A percentile compares a stretch with the other conserved stretches of the same genome.
Conservation (phyloP, 2,329 filamentous ascomycete genomes). For the Colletotrichum karsti region DNA sequence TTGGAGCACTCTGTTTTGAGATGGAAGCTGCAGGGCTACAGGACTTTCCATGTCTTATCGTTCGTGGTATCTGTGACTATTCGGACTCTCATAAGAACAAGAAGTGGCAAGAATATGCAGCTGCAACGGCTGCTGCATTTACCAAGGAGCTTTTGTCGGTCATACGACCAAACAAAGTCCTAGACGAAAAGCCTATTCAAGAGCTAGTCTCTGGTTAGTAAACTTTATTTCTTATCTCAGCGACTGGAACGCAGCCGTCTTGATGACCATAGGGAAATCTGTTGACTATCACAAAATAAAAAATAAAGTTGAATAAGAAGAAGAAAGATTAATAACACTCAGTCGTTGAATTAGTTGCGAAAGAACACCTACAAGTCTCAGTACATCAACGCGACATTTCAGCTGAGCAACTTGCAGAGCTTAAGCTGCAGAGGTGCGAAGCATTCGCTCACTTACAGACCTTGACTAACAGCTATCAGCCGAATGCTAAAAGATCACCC, state of each 20-base stretch:
- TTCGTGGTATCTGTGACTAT: slow-evolving; percentile 42
- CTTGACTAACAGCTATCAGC: background rate
- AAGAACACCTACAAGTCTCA: background rate
- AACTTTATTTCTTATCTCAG: background rate
- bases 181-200: background rate
- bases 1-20: slow-evolving; percentile 31
- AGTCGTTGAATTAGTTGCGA: too few species aligned
- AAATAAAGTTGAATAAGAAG: background rate
- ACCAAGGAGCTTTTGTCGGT: slow-evolving; percentile 26
- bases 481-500: background rate
- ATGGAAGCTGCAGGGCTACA: slow-evolving; percentile 34
- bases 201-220: background rate
- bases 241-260: background rate
- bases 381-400: background rate
- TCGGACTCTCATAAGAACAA: slow-evolving; percentile 38
- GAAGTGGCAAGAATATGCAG: slow-evolving; percentile 34
- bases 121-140: slow-evolving; percentile 33
- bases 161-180: background rate
- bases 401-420: background rate
- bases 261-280: too few species aligned
- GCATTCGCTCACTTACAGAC: background rate
- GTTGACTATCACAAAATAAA: background rate
- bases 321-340: background rate
- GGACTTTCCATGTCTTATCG: slow-evolving; percentile 33
- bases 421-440: background rate